Conservation (phyloP, 768 basidiomycete genomes). For the Suillus placidus region DNA sequence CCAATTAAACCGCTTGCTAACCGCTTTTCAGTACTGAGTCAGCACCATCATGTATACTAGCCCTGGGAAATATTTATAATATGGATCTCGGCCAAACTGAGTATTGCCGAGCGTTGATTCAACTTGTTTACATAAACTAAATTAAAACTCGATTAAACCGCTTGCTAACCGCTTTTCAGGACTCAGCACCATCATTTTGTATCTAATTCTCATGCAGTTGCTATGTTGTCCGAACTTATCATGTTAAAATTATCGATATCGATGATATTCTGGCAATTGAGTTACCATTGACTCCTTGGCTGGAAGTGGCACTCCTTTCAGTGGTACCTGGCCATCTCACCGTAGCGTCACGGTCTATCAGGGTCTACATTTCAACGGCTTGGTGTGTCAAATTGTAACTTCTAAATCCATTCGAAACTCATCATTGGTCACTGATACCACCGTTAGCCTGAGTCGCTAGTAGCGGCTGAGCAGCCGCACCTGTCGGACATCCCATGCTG, state of each 20-base stretch:
- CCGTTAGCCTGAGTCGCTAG: neutral
- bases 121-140: too few relatives aligned
- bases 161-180: neutral
- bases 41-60: too few relatives aligned
- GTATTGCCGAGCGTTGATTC: too few relatives aligned
- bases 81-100: too few relatives aligned
- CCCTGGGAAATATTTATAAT: too few relatives aligned
- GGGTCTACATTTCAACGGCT: neutral
- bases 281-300: neutral
- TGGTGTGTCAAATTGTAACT: neutral
- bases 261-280: neutral
- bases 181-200: neutral
- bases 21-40: neutral
- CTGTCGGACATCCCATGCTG: neutral
- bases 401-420: neutral
- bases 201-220: neutral
- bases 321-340: neutral
- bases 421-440: neutral
- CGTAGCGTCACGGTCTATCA: neutral
- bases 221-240: neutral
- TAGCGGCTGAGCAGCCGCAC: neutral
- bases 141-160: too few relatives aligned
- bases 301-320: neutral
- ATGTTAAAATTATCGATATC: constrained; percentile 1
- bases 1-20: neutral